Conservation (phyloP, 2,329 filamentous ascomycete genomes). For the Paraconiothyrium brasiliense region DNA sequence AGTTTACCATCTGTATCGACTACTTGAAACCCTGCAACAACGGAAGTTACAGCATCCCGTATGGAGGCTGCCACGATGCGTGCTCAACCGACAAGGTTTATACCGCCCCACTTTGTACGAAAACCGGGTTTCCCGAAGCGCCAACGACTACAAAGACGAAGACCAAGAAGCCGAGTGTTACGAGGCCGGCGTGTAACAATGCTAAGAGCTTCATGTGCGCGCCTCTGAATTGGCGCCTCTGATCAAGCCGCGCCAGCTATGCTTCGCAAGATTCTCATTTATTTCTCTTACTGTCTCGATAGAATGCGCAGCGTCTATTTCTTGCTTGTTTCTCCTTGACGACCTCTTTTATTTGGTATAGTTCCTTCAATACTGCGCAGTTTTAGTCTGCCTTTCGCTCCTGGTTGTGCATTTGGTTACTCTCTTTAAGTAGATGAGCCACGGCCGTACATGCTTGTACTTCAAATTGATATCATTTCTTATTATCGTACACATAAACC, state of each 20-base stretch:
- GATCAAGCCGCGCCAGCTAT: background rate
- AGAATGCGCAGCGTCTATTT: background rate
- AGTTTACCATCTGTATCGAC: constrained; percentile 17
- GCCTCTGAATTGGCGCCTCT: constrained; percentile 1
- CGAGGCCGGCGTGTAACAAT: constrained; percentile 10
- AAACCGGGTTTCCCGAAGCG: background rate
- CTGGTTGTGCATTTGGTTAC: background rate
- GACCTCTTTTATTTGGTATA: background rate
- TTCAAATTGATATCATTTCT: background rate
- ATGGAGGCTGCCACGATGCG: constrained; percentile 16
- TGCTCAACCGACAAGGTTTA: constrained; percentile 3
- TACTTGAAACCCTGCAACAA: constrained; percentile 12
- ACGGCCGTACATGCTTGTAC: constrained; percentile 2
- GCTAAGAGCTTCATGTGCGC: constrained; percentile 11
- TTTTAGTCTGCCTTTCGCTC: background rate
- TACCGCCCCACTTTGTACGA: constrained; percentile 1
- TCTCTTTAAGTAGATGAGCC: background rate
- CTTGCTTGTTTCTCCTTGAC: background rate
- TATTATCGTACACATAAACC: background rate
- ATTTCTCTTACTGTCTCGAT: background rate
- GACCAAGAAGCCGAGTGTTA: constrained; percentile 3
- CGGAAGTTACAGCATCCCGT: constrained; percentile 1
- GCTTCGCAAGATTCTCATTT: background rate
- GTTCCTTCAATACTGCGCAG: background rate
- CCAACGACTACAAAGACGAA: constrained; percentile 4